Evolutionary conservation across 2,329 filamentous ascomycete genomes (phyloP).

Genomic region (Beauveria sp.): DNA sequence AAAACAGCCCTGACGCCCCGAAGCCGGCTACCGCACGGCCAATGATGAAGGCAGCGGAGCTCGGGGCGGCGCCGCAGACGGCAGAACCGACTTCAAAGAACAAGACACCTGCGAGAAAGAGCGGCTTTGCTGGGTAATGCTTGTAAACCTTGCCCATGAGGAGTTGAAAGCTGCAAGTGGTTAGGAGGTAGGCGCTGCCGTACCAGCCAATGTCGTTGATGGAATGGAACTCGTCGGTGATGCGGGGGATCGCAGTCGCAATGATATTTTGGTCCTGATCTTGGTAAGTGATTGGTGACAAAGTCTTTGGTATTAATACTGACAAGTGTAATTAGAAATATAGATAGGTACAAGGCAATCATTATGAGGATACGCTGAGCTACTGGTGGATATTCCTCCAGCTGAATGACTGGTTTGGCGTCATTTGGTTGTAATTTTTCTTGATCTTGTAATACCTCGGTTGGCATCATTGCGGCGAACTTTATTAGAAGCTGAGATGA

Average conservation of each 20-base stretch:
- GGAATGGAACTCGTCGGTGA: slow-evolving; percentile 28
- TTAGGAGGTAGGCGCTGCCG: slow-evolving; percentile 35
- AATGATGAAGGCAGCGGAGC: slow-evolving; percentile 14
- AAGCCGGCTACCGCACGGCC: slow-evolving; percentile 15
- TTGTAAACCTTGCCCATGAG: slow-evolving; percentile 44
- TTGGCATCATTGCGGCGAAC: not conserved
- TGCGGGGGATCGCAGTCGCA: slow-evolving; percentile 29
- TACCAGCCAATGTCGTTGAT: slow-evolving; percentile 40
- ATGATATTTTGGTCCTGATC: slow-evolving; percentile 29
- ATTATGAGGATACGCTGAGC: not conserved
- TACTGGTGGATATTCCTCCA: not conserved
- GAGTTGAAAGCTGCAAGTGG: slow-evolving; percentile 41
- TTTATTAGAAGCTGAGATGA: too few species aligned
- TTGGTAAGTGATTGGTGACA: not conserved
- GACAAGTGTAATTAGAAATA: slow-evolving; percentile 42
- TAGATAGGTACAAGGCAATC: slow-evolving; percentile 8
- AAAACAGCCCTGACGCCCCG: slow-evolving; percentile 32
- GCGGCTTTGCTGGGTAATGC: slow-evolving; percentile 38
- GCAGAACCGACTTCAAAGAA: slow-evolving; percentile 32
- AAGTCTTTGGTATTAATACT: not conserved
- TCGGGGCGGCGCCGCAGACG: slow-evolving; percentile 20
- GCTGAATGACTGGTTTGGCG: not conserved
- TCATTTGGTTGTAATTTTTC: not conserved
- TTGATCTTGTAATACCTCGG: not conserved
- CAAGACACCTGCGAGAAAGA: slow-evolving; percentile 23